Conservation (phyloP, 225 moss, liverwort and hornwort genomes). For the Thuidium tamariscinum region DNA sequence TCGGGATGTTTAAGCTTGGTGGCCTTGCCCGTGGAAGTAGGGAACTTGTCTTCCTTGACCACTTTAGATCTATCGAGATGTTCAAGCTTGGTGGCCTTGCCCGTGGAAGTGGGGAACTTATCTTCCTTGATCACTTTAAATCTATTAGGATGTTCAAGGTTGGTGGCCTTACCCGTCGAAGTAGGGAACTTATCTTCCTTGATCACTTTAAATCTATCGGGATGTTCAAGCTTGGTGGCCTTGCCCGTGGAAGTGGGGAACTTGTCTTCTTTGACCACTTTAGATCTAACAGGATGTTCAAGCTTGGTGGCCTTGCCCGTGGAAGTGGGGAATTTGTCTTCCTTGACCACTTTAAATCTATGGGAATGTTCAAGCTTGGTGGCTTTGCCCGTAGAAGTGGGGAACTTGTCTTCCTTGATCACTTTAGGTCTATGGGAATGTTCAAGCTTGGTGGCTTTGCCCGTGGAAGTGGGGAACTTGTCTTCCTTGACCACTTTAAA, state of each 20-base stretch:
- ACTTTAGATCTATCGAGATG: rapidly evolving
- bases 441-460: neutral
- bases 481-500: too few species aligned
- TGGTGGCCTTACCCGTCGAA: too few species aligned
- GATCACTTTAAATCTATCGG: rapidly evolving
- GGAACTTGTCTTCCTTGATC: neutral
- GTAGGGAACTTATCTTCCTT: too few species aligned
- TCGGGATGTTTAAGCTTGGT: too few species aligned
- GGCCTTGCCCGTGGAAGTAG: neutral
- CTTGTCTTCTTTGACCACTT: neutral
- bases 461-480: neutral
- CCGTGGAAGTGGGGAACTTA: neutral
- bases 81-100: neutral
- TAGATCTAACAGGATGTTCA: too few species aligned
- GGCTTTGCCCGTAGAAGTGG: rapidly evolving
- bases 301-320: too few species aligned
- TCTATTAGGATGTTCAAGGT: too few species aligned
- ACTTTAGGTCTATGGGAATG: rapidly evolving
- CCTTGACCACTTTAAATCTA: rapidly evolving
- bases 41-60: neutral
- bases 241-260: neutral
- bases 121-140: neutral
- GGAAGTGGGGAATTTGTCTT: neutral
- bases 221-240: neutral
- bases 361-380: rapidly evolving